Evolutionary conservation across 2,329 filamentous ascomycete species (phyloP), one percentile per base, ranked within the genome.

Genomic region (Diaporthe sp.): DNA sequence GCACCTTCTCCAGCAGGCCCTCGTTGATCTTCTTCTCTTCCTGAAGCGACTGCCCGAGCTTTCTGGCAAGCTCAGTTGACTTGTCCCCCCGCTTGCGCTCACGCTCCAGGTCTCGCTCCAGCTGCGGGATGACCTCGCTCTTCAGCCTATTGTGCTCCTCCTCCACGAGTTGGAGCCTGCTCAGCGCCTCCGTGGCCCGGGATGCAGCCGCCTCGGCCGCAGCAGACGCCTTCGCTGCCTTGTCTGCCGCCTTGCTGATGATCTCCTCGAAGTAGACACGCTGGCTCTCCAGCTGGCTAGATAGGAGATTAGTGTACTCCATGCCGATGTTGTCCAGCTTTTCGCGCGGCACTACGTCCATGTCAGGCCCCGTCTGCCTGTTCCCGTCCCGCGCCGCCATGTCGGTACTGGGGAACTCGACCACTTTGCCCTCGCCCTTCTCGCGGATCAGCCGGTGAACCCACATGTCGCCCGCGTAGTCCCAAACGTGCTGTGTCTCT

Each of bases 401-500:
- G 53, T 79, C 77, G 37, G 78, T 87, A 76, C 88, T 86, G 0
- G 95, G 95, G n/a, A 98, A 88, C 83, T 98, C 96, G 25, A 98
- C 94, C 4, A 98, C 89, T 83, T 98, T 98, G 34, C 95, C 95
- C 82, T 98, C 95, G 13, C 95, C 93, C 86, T 98, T 98, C 81
- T 95, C 95, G 78, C 98, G 94, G 74, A 99, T 98, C 70, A 98
- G 91, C 13, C 97, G 93, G 84, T 99, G 97, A 67, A 98, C 97
- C 89, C 98, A 99, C 81, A 94, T 94, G 81, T 99, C 97, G 6
- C 95, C 95, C 0, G 94, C 95, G 78, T 99, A 99, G 84, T 99
- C 97, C 97, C 97, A 99, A 1, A 99, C 96, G 79, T 98, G 94
- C 83, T 99, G 96, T 0, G 95, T 98, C 77, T 94, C 92, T 51